Base-by-base conservation (phyloP, 768 basidiomycete genomes). In the Tricholoma saponaceum region DNA sequence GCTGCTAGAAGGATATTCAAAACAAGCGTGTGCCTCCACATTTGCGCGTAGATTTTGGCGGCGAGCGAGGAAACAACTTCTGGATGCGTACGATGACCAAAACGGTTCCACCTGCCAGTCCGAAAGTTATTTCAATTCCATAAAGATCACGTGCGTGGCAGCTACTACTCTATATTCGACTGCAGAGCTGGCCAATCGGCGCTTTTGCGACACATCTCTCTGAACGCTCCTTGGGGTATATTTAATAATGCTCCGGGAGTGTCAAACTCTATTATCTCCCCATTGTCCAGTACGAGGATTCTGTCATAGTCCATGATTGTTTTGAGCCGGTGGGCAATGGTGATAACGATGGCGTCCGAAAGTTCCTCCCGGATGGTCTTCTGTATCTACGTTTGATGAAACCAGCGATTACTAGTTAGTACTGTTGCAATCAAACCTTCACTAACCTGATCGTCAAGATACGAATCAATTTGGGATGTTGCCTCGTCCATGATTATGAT, bases 271-370 rank as follows among this genome's bases (percentile, higher is more conserved):
- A 84, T 69, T 44, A 95, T 77, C 56, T 80, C 76, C 1, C 92
- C 92, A 16, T 80, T 77, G 54, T 85, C 86, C 20, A 91, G 71
- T n/a, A 92, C 87, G 62, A 92, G 72, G 63, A 94, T 76, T 13
- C 85, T 76, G 71, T 86, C 83, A 69, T 90, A 84, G 69, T 92
- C 85, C 59, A 92, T 83, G 55, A 91, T 83, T 0, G 89, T 91
- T 66, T 84, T 84, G 20, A 91, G 74, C 13, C 89, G 76, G 72
- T 92, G 92, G 3, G 92, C 92, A 56, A 94, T 92, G 8, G 90
- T 92, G 35, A 95, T 81, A 18, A 94, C 85, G 18, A 92, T 86
- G 0, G 87, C 82, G 10, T 81, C 79, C 1, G 77, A 69, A 53
- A 94, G 81, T 68, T 90, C 88, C 64, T 88, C 84, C 26, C 87